Percentiles rank a stretch among this genome's conserved stretches.
Evolutionary conservation across 331 rosid genomes (phyloP).

Genomic region (Rhamnella rubrinervis): DNA sequence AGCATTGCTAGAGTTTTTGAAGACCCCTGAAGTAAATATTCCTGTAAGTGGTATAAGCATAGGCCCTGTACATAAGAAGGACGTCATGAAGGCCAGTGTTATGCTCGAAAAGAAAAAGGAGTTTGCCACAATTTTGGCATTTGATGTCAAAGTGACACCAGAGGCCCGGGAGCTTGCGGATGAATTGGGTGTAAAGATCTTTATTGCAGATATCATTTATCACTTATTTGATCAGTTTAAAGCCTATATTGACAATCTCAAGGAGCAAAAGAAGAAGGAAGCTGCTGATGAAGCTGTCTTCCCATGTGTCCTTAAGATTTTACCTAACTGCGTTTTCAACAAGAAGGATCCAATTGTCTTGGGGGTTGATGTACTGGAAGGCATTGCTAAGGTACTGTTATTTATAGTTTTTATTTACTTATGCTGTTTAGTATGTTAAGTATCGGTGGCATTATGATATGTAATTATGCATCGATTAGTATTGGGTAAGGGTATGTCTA

Average conservation of each 20-base stretch:
- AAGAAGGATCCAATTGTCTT: constrained; percentile 97
- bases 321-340: constrained; percentile 87
- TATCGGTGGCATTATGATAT: neutral
- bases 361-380: constrained; percentile 94
- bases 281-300: constrained; percentile 95
- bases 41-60: constrained; percentile 94
- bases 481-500: neutral
- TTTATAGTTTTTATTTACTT: neutral
- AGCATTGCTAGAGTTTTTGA: constrained; percentile 90
- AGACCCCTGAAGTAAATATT: constrained; percentile 83
- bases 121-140: constrained; percentile 83
- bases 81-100: constrained; percentile 95
- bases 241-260: constrained; percentile 84
- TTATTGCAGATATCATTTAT: constrained; percentile 90
- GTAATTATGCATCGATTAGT: neutral
- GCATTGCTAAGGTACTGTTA: constrained; percentile 72
- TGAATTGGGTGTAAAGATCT: constrained; percentile 76
- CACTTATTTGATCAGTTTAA: constrained; percentile 91
- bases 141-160: constrained; percentile 92
- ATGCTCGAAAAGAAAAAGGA: constrained; percentile 94
- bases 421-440: neutral
- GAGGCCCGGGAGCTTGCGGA: constrained; percentile 91
- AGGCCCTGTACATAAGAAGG: constrained; percentile 97
- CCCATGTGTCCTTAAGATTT: constrained; percentile 79
- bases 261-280: constrained; percentile 95